Evolutionary conservation across 2,329 filamentous ascomycete genomes (phyloP).

Genomic region (Pseudogymnoascus sp.): DNA sequence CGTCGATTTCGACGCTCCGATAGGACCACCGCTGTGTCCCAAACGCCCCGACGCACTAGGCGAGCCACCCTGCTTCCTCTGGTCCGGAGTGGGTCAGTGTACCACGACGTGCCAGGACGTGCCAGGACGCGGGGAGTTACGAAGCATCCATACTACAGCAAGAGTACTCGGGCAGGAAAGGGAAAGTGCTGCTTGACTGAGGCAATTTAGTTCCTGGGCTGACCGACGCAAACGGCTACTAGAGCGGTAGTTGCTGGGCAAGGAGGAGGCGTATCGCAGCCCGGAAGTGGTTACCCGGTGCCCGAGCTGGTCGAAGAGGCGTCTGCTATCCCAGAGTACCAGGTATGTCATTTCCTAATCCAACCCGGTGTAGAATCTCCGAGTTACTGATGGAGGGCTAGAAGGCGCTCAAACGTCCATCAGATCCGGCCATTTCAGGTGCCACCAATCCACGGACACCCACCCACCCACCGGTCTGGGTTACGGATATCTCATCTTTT

Average conservation of each 20-base stretch:
- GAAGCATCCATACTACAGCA: not conserved
- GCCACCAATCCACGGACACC: not conserved
- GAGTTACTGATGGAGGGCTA: not conserved
- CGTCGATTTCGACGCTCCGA: not conserved
- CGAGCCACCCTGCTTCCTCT: conserved; percentile 4
- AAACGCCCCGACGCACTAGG: conserved; percentile 2
- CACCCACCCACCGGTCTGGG: not conserved
- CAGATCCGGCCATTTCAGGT: not conserved
- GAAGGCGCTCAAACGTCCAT: not conserved
- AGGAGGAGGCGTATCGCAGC: not conserved
- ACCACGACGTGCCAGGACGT: not conserved
- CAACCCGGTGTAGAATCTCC: not conserved
- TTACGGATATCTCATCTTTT: not conserved
- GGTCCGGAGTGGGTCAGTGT: not conserved
- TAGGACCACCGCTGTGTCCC: not conserved
- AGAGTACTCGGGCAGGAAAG: not conserved
- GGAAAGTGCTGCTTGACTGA: not conserved
- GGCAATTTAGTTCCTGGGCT: not conserved
- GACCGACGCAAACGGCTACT: not conserved
- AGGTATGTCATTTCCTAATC: not conserved
- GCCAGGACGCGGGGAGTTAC: not conserved
- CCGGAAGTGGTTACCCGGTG: not conserved
- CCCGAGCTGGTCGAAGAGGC: not conserved
- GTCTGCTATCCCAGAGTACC: not conserved
- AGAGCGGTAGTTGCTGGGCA: not conserved